Percentiles rank a stretch among this genome's conserved stretches.
These are phyloP conservation scores for Penicillium maclennaniae DNA, from an alignment of 495 filamentous ascomycete species.

Conservation along the genomic window DNA sequence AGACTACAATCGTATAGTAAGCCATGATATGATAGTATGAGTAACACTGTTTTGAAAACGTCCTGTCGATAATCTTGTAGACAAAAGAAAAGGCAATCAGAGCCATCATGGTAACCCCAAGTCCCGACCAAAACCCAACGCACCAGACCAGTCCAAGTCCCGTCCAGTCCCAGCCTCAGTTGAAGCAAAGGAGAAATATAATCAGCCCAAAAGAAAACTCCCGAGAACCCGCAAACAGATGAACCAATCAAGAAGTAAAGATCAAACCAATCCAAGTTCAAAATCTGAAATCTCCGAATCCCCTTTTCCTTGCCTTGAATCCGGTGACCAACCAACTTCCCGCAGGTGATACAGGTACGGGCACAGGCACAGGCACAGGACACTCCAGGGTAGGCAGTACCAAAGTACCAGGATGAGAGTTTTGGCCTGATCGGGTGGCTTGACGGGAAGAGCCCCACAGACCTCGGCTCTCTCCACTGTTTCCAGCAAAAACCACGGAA, in stretches of 20 bases:
- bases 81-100: not conserved
- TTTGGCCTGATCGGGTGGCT: not conserved
- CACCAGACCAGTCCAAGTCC: not conserved
- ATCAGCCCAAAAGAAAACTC: not conserved
- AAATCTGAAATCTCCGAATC: not conserved
- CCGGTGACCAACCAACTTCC: not conserved
- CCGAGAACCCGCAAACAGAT: not conserved
- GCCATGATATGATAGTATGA: not conserved
- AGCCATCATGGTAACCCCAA: conserved; percentile 1
- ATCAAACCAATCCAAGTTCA: not conserved
- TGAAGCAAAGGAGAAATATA: not conserved
- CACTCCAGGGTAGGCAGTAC: not conserved
- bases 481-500: not conserved
- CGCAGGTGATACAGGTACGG: not conserved
- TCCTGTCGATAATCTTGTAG: conserved; percentile 14
- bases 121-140: not conserved
- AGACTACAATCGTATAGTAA: not conserved
- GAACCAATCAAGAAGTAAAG: too few relatives aligned
- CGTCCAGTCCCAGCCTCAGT: not conserved
- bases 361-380: not conserved
- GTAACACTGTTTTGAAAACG: not conserved
- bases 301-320: not conserved
- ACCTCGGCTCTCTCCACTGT: not conserved
- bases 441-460: not conserved
- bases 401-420: not conserved